These are phyloP conservation scores for Botryotinia calthae DNA, from an alignment of 2,329 filamentous ascomycete species.

Conservation along the genomic window DNA sequence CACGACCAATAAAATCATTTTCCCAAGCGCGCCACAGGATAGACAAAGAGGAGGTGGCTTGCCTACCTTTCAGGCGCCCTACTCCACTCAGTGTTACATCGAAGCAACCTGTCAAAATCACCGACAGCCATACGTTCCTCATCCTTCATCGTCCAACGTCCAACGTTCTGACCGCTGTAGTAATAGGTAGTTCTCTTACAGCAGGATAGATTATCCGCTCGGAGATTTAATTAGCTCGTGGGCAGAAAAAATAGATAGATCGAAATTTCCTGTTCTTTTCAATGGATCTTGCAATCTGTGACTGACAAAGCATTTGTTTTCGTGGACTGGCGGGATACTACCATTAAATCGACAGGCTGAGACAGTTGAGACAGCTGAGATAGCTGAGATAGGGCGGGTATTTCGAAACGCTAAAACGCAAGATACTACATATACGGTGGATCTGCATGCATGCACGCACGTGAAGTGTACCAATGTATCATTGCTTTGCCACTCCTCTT, in stretches of 20 bases:
- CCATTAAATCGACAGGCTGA: background rate
- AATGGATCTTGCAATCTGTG: background rate
- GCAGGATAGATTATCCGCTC: background rate
- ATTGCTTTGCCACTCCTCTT: background rate
- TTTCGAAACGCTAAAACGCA: background rate
- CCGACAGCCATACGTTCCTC: background rate
- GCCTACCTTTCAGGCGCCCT: background rate
- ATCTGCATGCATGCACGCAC: background rate
- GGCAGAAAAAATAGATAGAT: background rate
- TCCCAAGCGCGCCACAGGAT: background rate
- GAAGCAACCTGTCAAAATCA: background rate
- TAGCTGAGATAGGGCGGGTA: background rate
- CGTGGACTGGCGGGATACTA: background rate
- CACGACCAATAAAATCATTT: background rate
- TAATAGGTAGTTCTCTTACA: background rate
- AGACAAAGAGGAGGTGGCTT: background rate
- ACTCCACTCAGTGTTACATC: background rate
- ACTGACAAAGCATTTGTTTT: background rate
- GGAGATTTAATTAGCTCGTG: background rate
- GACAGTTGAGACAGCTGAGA: background rate
- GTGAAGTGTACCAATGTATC: background rate
- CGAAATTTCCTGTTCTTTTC: background rate
- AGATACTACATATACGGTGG: constrained; percentile 11
- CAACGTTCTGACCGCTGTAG: background rate
- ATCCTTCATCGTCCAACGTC: background rate